Conservation (phyloP, 2,329 filamentous ascomycete species). For the Calycina herbarum region DNA sequence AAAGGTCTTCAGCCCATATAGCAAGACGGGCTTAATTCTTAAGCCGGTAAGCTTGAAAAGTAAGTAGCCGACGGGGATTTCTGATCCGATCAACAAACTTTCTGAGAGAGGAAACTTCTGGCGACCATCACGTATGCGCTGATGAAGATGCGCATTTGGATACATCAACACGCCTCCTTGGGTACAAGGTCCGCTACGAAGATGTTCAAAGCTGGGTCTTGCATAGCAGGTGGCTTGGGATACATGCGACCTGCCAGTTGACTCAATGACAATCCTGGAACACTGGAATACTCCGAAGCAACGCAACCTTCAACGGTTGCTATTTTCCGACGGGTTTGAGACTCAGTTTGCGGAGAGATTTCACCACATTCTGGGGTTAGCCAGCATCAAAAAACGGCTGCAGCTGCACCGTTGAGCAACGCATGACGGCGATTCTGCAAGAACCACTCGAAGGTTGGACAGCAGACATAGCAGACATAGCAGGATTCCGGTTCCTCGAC, state of each 20-base stretch:
- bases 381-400: neutral
- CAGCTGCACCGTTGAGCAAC: slow-evolving; percentile 4
- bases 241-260: slow-evolving; percentile 1
- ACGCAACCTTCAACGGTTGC: neutral
- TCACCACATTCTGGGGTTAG: neutral
- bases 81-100: neutral
- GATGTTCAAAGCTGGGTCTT: neutral
- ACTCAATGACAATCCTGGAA: neutral
- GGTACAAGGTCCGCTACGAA: neutral
- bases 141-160: neutral
- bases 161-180: neutral
- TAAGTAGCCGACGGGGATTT: neutral
- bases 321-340: neutral
- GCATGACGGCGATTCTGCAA: slow-evolving; percentile 3
- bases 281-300: slow-evolving; percentile 1
- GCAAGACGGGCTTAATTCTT: neutral
- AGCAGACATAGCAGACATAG: neutral
- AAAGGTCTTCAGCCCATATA: neutral
- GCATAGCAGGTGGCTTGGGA: neutral
- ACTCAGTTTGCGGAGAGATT: slow-evolving; percentile 2
- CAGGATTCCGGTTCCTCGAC: neutral
- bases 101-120: neutral
- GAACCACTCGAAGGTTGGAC: neutral
- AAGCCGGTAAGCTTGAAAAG: slow-evolving; percentile 2
- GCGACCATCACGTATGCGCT: neutral